Percentiles rank a stretch among this genome's conserved stretches.
phyloP scores from a whole-genome alignment of 139 green algal species.

The Picochlorum sp. region DNA sequence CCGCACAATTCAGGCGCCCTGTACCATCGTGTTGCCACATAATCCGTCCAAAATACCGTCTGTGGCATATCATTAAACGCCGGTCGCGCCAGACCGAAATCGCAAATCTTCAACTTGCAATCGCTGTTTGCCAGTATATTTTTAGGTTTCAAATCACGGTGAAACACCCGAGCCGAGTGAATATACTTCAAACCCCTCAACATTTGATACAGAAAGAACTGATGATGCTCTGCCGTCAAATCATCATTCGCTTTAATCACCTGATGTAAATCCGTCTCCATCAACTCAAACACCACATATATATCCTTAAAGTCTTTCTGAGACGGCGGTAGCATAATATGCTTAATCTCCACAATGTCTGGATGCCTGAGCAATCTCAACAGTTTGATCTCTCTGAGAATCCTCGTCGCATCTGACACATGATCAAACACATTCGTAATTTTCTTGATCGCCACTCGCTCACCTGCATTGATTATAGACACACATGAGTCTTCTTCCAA shows the following conservation, averaged over 20 bases:
- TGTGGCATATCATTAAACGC: conserved; percentile 90
- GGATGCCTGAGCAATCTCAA: conserved; percentile 92
- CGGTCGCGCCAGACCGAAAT: conserved; percentile 90
- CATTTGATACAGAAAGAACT: conserved; percentile 99
- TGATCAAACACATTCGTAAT: conserved; percentile 99
- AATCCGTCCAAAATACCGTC: conserved; percentile 98
- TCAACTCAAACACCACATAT: conserved; percentile 98
- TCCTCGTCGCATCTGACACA: conserved; percentile 94
- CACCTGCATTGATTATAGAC: conserved; percentile 13
- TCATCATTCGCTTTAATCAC: conserved; percentile 99
- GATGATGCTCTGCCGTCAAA: conserved; percentile 96
- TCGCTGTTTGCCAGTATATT: conserved; percentile 97
- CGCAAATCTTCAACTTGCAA: conserved; percentile 96
- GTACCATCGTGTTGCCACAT: conserved; percentile 91
- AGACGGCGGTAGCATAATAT: conserved; percentile 92
- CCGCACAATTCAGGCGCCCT: conserved; percentile 93
- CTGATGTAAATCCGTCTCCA: conserved; percentile 98
- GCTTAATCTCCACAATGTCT: conserved; percentile 94
- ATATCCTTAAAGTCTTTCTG: conserved; percentile 93
- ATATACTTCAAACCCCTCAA: conserved; percentile 97
- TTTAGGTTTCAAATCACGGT: conserved; percentile 96
- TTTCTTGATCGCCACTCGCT: conserved; percentile 96
- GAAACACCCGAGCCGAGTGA: conserved; percentile 85
- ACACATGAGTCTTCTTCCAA: background rate
- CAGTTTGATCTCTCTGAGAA: conserved; percentile 98